These are phyloP conservation scores for Ploettnerulaceae sp. DNA, from an alignment of 2,329 filamentous ascomycete species.

Conservation along the genomic window DNA sequence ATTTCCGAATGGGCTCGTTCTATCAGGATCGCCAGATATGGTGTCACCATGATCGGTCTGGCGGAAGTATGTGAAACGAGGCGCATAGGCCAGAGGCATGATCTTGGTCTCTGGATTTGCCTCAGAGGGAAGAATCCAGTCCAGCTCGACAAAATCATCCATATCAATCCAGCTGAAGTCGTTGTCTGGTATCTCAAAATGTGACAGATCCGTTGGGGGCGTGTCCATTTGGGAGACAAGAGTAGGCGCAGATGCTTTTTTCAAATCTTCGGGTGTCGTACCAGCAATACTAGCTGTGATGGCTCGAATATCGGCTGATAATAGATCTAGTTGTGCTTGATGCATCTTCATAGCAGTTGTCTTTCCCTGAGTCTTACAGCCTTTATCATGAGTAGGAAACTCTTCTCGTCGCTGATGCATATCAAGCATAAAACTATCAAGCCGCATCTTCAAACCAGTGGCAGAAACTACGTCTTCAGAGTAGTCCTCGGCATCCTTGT, in stretches of 20 bases:
- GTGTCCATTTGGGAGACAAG: conserved; percentile 50
- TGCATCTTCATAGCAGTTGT: conserved; percentile 96
- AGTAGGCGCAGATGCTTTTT: conserved; percentile 49
- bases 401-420: conserved; percentile 91
- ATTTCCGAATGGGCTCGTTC: conserved; percentile 85
- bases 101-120: conserved; percentile 92
- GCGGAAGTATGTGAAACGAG: conserved; percentile 94
- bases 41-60: conserved; percentile 87
- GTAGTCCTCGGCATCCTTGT: conserved; percentile 90
- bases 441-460: conserved; percentile 90
- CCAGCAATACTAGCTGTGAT: conserved; percentile 86
- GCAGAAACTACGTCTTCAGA: conserved; percentile 75
- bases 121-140: conserved; percentile 90
- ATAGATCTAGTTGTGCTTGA: conserved; percentile 85
- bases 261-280: conserved; percentile 71
- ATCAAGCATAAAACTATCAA: conserved; percentile 97
- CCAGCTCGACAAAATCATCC: conserved; percentile 97
- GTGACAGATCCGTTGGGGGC: conserved; percentile 67
- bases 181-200: conserved; percentile 92
- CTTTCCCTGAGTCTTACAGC: conserved; percentile 68
- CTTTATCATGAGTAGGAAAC: conserved; percentile 76
- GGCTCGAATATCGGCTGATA: conserved; percentile 86
- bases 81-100: conserved; percentile 83
- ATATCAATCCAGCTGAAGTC: conserved; percentile 98
- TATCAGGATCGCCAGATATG: conserved; percentile 73